These are phyloP conservation scores for Cladosporium velox DNA, from an alignment of 2,329 filamentous ascomycete species.

Conservation along the genomic window DNA sequence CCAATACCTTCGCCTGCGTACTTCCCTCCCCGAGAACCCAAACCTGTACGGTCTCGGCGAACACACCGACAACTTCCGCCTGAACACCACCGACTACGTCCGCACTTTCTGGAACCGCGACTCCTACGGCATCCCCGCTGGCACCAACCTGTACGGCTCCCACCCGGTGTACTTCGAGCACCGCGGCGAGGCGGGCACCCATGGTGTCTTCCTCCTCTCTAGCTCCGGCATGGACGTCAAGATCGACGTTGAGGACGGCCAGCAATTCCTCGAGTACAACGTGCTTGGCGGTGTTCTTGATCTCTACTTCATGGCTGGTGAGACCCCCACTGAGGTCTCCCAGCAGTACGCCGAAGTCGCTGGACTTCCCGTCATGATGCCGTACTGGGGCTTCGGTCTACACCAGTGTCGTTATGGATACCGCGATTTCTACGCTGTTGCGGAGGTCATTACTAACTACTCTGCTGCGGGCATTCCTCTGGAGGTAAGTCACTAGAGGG, in stretches of 20 bases:
- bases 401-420: constrained; percentile 48
- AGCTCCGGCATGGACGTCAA: constrained; percentile 76
- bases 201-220: constrained; percentile 69
- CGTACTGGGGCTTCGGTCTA: constrained; percentile 56
- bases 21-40: constrained; percentile 66
- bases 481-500: constrained; percentile 63
- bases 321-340: constrained; percentile 49
- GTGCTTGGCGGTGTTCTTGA: constrained; percentile 75
- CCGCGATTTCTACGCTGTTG: constrained; percentile 60
- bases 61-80: constrained; percentile 63
- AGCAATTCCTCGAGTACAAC: constrained; percentile 77
- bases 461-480: constrained; percentile 65
- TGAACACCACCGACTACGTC: constrained; percentile 69
- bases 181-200: constrained; percentile 53
- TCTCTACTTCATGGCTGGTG: constrained; percentile 55
- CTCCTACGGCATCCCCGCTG: constrained; percentile 60
- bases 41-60: constrained; percentile 79
- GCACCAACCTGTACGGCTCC: constrained; percentile 69
- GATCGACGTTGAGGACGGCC: constrained; percentile 62
- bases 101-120: constrained; percentile 72
- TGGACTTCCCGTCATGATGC: constrained; percentile 52
- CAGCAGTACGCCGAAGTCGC: constrained; percentile 54
- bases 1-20: constrained; percentile 74
- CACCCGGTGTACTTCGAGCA: constrained; percentile 77
- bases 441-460: constrained; percentile 67